Base-by-base conservation (phyloP, 495 filamentous ascomycete species). In the Aspergillus homomorphus region DNA sequence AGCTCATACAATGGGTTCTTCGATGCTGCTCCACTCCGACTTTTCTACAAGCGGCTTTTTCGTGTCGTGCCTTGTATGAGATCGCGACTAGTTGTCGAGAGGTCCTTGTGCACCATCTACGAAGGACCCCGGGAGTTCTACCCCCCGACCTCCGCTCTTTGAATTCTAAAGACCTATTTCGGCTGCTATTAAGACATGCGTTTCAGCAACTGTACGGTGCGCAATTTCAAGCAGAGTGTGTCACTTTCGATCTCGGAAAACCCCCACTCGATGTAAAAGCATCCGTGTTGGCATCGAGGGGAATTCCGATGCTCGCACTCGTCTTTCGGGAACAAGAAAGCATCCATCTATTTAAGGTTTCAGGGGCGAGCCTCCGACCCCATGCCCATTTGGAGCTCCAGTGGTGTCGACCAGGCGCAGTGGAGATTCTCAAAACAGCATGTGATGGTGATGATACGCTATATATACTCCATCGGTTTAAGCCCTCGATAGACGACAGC, bases 41-140 rank as follows among this genome's bases (percentile, higher is more conserved):
- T 5, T 79, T 69, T 45, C 54, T 78, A 20, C 72, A 79, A 43
- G 60, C 63, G 4, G 66, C 75, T 5, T 62, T 69, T 28, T 60
- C 64, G 45, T 74, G 69, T 51, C 72, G 62, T 16, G 51, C 59
- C 53, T 81, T 96, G n/a, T 91, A 94, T 81, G 89, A 90, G 78
- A 79, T 96, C 63, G 92, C 92, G 54, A 89, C 89, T 16, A 89
- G 83, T 66, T 95, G 88, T 41, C 68, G 73, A 12, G 65, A 73
- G 45, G 61, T 72, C 3, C 60, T 77, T 15, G 14, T 73, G 4
- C 60, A 69, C 45, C 76, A 76, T 45, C 55, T 79, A n/a, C 24
- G 48, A 28, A 56, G 66, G n/a, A 73, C 66, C 2, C 75, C 75
- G 6, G 75, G 76, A 0, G 19, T 18, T 18, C 19, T 49, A 4